These are phyloP conservation scores for Pelargonium australe DNA, from an alignment of 441 rosid species.

Conservation along the genomic window DNA sequence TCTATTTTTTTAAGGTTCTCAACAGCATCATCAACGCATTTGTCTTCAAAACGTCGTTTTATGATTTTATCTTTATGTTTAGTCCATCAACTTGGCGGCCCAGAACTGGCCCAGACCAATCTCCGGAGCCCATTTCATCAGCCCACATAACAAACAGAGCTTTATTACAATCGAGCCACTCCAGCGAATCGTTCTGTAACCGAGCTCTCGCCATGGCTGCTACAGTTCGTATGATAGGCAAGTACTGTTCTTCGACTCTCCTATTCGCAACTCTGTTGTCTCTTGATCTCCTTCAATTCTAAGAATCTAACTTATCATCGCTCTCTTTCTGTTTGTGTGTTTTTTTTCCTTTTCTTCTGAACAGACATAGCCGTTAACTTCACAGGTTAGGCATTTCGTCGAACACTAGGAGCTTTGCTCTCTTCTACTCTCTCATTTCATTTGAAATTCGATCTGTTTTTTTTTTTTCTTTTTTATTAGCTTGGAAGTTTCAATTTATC, in stretches of 20 bases:
- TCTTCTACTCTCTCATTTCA: background rate
- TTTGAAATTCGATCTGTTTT: background rate
- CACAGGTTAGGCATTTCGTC: conserved; percentile 78
- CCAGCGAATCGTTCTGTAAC: background rate
- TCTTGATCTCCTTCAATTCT: background rate
- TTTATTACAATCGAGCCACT: background rate
- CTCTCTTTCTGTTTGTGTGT: background rate
- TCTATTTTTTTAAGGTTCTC: no score
- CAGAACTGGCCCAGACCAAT: no score
- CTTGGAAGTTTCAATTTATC: background rate
- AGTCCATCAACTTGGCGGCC: no score
- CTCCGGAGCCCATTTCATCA: no score
- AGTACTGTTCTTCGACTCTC: conserved; percentile 23
- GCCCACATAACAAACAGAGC: background rate
- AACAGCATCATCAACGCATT: no score
- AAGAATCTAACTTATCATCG: background rate
- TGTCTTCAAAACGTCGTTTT: no score
- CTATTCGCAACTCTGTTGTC: background rate
- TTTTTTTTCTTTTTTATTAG: conserved; percentile 6
- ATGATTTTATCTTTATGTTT: no score
- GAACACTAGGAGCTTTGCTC: conserved; percentile 22
- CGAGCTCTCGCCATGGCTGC: conserved; percentile 38
- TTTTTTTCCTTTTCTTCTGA: background rate
- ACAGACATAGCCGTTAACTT: conserved; percentile 96
- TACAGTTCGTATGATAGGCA: conserved; percentile 67